Percentiles rank a stretch among this genome's conserved stretches.
Conservation (phyloP, 352 stramenopile species). For the Phytophthora constricta region DNA sequence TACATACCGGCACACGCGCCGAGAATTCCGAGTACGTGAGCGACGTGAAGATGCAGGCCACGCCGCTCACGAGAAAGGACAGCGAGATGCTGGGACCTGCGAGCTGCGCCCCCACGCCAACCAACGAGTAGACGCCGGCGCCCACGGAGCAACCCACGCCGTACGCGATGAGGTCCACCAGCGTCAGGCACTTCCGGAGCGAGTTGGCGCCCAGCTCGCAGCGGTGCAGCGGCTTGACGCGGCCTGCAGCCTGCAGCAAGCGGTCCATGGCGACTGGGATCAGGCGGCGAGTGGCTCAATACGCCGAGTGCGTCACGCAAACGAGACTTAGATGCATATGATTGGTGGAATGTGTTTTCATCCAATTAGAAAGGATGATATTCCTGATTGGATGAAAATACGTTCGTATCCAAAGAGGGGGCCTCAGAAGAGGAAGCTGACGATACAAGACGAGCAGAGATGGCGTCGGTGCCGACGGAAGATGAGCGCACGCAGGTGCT, state of each 20-base stretch:
- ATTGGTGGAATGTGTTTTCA: conserved; percentile 23
- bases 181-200: conserved; percentile 74
- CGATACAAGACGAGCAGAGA: conserved; percentile 31
- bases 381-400: conserved; percentile 23
- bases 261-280: conserved; percentile 53
- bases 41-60: conserved; percentile 92
- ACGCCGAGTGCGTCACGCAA: too few species aligned
- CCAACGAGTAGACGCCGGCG: conserved; percentile 93
- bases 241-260: conserved; percentile 62
- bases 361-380: conserved; percentile 6
- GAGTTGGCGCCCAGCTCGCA: conserved; percentile 45
- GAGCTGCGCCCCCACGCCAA: conserved; percentile 85
- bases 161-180: conserved; percentile 87
- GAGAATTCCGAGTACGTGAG: conserved; percentile 93
- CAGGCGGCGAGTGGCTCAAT: too few species aligned
- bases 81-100: conserved; percentile 90
- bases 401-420: conserved; percentile 32
- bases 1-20: conserved; percentile 76
- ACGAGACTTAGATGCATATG: too few species aligned
- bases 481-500: conserved; percentile 94
- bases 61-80: conserved; percentile 88
- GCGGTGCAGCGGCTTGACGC: conserved; percentile 75
- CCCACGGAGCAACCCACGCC: conserved; percentile 92
- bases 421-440: not conserved
- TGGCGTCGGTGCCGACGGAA: conserved; percentile 71